Conservation (phyloP, 2,329 filamentous ascomycete genomes). For the Pseudogymnoascus sp. region DNA sequence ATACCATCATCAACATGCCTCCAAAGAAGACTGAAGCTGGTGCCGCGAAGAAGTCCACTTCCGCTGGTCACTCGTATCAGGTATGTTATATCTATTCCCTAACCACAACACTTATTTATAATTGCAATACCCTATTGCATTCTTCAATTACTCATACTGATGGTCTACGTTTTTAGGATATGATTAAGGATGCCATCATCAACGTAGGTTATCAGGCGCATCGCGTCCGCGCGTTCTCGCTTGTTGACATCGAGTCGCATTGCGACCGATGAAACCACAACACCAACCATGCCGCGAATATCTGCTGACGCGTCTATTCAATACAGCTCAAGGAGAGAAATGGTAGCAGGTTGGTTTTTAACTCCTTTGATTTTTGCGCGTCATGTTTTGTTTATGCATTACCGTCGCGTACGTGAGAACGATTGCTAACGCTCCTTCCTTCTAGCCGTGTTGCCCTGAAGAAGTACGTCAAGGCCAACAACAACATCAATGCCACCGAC, state of each 20-base stretch:
- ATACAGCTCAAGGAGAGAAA: conserved; percentile 60
- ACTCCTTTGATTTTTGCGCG: conserved; percentile 16
- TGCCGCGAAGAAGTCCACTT: conserved; percentile 11
- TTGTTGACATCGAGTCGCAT: conserved; percentile 11
- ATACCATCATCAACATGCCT: conserved; percentile 10
- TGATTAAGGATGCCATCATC: conserved; percentile 65
- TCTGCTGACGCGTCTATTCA: conserved; percentile 25
- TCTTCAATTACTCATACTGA: conserved; percentile 5
- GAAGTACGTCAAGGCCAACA: conserved; percentile 67
- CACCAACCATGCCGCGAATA: conserved; percentile 17
- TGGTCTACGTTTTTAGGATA: conserved; percentile 34
- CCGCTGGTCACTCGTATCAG: conserved; percentile 11
- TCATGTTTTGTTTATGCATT: conserved; percentile 8
- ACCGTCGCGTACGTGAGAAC: not conserved
- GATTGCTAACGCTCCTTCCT: conserved; percentile 28
- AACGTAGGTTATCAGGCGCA: conserved; percentile 55
- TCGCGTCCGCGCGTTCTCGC: conserved; percentile 22
- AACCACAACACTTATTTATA: not conserved
- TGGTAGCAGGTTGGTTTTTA: conserved; percentile 54
- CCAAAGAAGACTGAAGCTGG: conserved; percentile 11
- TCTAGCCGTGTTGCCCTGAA: conserved; percentile 57
- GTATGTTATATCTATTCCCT: conserved; percentile 1
- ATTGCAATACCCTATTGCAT: not conserved
- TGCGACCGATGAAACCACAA: conserved; percentile 9
- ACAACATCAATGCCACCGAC: conserved; percentile 50